Evolutionary conservation across 2,329 filamentous ascomycete genomes (phyloP).

Genomic region (Aspergillus sp.): DNA sequence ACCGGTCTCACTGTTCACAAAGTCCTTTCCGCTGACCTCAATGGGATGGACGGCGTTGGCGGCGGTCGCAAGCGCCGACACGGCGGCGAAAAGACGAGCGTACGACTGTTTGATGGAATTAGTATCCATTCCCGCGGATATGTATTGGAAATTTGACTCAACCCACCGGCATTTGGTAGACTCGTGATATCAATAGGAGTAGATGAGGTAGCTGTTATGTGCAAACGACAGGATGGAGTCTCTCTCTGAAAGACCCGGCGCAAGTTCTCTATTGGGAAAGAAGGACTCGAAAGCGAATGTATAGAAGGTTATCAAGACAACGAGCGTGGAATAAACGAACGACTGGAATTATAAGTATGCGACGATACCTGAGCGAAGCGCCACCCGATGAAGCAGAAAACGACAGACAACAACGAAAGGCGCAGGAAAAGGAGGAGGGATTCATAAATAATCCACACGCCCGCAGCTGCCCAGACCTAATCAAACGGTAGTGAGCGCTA

Average conservation of each 20-base stretch:
- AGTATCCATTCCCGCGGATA: constrained; percentile 2
- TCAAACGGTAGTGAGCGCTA: constrained; percentile 13
- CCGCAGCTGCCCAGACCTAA: constrained; percentile 9
- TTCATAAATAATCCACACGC: neutral
- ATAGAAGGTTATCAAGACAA: constrained; percentile 7
- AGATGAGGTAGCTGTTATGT: neutral
- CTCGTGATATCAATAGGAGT: neutral
- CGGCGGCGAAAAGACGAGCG: constrained; percentile 37
- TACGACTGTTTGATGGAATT: constrained; percentile 23
- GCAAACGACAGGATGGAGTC: constrained; percentile 16
- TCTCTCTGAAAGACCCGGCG: constrained; percentile 16
- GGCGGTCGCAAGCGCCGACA: constrained; percentile 44
- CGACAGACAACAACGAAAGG: constrained; percentile 7
- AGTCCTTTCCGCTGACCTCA: constrained; percentile 59
- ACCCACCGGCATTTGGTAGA: constrained; percentile 14
- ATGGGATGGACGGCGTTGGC: constrained; percentile 56
- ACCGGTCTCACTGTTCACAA: constrained; percentile 58
- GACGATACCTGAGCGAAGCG: neutral
- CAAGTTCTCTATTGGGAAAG: constrained; percentile 12
- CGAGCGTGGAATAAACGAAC: constrained; percentile 16
- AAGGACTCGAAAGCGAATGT: constrained; percentile 6
- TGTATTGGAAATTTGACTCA: neutral
- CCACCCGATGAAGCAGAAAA: constrained; percentile 7
- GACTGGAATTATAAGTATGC: constrained; percentile 15
- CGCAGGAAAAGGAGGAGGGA: constrained; percentile 3